A percentile compares a stretch with the other conserved stretches of the same genome.
These are phyloP conservation scores for Penicillium corylophilum DNA, from an alignment of 2,329 filamentous ascomycete genomes.

Conservation along the genomic window DNA sequence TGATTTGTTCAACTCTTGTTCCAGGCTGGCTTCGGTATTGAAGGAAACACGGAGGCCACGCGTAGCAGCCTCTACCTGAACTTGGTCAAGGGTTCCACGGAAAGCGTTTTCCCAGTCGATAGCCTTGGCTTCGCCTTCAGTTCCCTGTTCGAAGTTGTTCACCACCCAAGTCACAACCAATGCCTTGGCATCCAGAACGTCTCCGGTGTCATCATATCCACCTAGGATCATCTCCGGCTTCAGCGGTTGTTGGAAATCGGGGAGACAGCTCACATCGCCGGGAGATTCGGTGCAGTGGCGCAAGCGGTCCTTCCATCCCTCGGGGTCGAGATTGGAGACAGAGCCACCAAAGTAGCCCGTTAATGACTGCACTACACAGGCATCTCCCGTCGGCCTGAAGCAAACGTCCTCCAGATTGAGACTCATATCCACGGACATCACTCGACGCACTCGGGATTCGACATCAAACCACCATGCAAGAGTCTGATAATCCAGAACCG, in stretches of 20 bases:
- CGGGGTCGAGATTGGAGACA: constrained; percentile 59
- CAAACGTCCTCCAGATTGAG: constrained; percentile 80
- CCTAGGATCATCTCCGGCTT: constrained; percentile 83
- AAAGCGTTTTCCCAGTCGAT: constrained; percentile 88
- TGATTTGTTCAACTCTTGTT: constrained; percentile 94
- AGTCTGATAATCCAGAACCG: constrained; percentile 85
- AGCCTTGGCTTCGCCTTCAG: constrained; percentile 66
- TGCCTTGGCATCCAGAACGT: constrained; percentile 72
- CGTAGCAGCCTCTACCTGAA: constrained; percentile 74
- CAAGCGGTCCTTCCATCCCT: constrained; percentile 71
- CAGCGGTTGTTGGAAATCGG: constrained; percentile 84
- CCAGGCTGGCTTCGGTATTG: constrained; percentile 90
- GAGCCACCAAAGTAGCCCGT: constrained; percentile 80
- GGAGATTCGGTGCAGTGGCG: constrained; percentile 74
- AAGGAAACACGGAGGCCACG: constrained; percentile 87
- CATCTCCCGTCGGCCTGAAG: constrained; percentile 86
- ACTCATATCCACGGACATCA: constrained; percentile 68
- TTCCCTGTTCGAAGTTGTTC: constrained; percentile 76
- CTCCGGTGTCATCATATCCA: constrained; percentile 64
- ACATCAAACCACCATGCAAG: constrained; percentile 92
- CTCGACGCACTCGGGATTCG: constrained; percentile 70
- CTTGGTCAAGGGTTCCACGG: constrained; percentile 69
- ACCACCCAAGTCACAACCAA: constrained; percentile 94
- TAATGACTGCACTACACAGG: constrained; percentile 91
- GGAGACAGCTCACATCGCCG: constrained; percentile 70